These are phyloP conservation scores for Pleurotus platypus DNA, from an alignment of 768 basidiomycete genomes.

Conservation along the genomic window DNA sequence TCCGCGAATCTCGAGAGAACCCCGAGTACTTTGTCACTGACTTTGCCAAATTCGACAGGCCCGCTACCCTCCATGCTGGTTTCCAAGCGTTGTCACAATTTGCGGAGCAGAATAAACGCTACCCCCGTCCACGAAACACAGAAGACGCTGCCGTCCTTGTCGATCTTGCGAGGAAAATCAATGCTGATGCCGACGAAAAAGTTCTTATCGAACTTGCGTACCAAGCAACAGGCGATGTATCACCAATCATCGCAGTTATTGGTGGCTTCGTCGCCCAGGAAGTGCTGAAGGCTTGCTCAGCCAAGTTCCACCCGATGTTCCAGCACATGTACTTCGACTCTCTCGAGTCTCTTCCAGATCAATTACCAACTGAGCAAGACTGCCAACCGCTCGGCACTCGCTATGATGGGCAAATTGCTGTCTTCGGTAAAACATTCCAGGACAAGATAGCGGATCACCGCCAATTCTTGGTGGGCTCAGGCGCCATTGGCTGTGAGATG, in stretches of 20 bases:
- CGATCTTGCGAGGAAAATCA: constrained; percentile 72
- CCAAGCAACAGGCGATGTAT: constrained; percentile 87
- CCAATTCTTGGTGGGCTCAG: constrained; percentile 97
- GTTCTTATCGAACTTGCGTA: constrained; percentile 80
- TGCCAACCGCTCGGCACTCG: constrained; percentile 78
- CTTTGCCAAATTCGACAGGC: constrained; percentile 96
- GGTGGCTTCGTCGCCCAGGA: constrained; percentile 99
- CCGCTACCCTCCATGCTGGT: constrained; percentile 84
- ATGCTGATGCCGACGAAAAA: constrained; percentile 76
- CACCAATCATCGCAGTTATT: constrained; percentile 89
- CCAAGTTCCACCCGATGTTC: constrained; percentile 96
- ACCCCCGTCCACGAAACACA: constrained; percentile 80
- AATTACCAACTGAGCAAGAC: constrained; percentile 76
- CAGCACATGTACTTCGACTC: constrained; percentile 98
- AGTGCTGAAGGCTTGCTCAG: constrained; percentile 92
- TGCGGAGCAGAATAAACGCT: constrained; percentile 52
- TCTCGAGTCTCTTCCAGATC: constrained; percentile 83
- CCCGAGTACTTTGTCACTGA: constrained; percentile 95
- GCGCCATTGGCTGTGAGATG: constrained; percentile 99
- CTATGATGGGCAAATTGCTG: constrained; percentile 93
- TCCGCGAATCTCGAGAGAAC: constrained; percentile 74
- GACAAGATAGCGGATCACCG: constrained; percentile 84
- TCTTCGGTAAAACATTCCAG: constrained; percentile 93
- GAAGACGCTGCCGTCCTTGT: constrained; percentile 77
- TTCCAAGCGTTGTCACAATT: constrained; percentile 93